These are phyloP conservation scores for Gnomoniopsis sp. DNA, from an alignment of 2,329 filamentous ascomycete genomes.

Conservation along the genomic window DNA sequence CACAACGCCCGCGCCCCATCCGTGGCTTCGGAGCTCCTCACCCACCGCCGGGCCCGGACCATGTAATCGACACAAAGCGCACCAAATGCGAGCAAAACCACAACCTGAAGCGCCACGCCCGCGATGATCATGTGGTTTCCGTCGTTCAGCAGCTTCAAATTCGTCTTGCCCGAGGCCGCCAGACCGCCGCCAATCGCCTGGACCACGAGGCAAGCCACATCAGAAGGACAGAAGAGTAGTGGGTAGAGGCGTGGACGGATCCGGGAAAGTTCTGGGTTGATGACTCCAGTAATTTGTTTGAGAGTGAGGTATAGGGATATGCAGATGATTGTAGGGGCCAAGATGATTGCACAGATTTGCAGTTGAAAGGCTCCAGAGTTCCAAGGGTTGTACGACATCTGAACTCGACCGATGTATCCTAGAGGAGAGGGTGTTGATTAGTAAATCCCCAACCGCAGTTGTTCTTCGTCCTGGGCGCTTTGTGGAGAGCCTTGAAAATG, in stretches of 20 bases:
- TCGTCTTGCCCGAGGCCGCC: conserved; percentile 41
- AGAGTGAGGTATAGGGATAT: conserved; percentile 63
- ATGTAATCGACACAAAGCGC: conserved; percentile 42
- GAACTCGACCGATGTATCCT: conserved; percentile 53
- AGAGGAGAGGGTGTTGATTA: not conserved
- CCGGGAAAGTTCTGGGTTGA: conserved; percentile 48
- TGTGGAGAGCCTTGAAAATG: too few species aligned
- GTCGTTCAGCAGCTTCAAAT: conserved; percentile 36
- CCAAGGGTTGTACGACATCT: conserved; percentile 53
- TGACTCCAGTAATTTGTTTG: conserved; percentile 52
- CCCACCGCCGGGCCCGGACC: conserved; percentile 36
- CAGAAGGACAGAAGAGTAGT: conserved; percentile 56
- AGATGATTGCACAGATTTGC: conserved; percentile 57
- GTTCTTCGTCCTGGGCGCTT: not conserved
- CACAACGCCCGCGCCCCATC: conserved; percentile 36
- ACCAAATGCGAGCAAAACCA: conserved; percentile 47
- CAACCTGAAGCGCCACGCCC: conserved; percentile 51
- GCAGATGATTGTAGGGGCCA: conserved; percentile 58
- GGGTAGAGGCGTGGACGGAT: conserved; percentile 51
- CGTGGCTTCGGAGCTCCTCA: conserved; percentile 28
- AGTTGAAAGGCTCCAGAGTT: conserved; percentile 51
- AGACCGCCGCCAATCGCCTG: conserved; percentile 57
- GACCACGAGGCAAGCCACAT: conserved; percentile 55
- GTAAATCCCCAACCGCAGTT: not conserved
- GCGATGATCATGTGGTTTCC: conserved; percentile 53